phyloP scores from a whole-genome alignment of 1,139 yeast genomes.

The Yamadazyma epiphylla region DNA sequence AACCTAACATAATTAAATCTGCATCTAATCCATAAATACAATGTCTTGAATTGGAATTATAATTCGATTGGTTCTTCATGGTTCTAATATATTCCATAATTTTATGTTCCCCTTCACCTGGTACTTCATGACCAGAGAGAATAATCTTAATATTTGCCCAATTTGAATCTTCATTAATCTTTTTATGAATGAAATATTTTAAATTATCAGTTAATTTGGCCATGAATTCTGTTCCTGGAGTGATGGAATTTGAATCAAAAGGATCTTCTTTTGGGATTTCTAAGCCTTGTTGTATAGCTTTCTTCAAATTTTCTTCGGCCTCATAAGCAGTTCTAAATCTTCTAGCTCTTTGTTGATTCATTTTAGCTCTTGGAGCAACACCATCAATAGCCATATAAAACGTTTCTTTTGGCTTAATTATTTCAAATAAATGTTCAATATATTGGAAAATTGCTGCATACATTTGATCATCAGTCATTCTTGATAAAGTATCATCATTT shows the following conservation, averaged over 20 bases:
- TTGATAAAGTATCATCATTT: slow-evolving; percentile 55
- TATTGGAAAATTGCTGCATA: slow-evolving; percentile 90
- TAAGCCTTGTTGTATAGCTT: slow-evolving; percentile 60
- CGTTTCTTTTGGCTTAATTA: slow-evolving; percentile 80
- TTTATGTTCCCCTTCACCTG: slow-evolving; percentile 99
- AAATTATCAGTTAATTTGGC: slow-evolving; percentile 78
- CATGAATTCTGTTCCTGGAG: slow-evolving; percentile 99
- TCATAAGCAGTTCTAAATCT: slow-evolving; percentile 94
- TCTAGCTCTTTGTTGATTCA: slow-evolving; percentile 97
- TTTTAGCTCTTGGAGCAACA: slow-evolving; percentile 97
- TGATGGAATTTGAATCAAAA: slow-evolving; percentile 90
- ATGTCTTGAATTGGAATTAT: slow-evolving; percentile 86
- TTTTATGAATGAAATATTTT: slow-evolving; percentile 87
- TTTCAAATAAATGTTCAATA: slow-evolving; percentile 87
- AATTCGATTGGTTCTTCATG: slow-evolving; percentile 79
- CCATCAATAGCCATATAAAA: slow-evolving; percentile 99
- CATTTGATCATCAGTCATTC: slow-evolving; percentile 86
- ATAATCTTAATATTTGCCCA: slow-evolving; percentile 86
- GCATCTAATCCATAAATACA: slow-evolving; percentile 98
- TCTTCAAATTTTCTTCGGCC: slow-evolving; percentile 68
- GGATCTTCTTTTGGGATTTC: slow-evolving; percentile 68
- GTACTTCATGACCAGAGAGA: slow-evolving; percentile 93
- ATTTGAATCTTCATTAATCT: slow-evolving; percentile 80
- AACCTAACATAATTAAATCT: slow-evolving; percentile 91
- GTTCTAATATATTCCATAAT: slow-evolving; percentile 90